Evolutionary conservation across 176 grass and related monocot species (phyloP).

Genomic region (Carex cristatella): DNA sequence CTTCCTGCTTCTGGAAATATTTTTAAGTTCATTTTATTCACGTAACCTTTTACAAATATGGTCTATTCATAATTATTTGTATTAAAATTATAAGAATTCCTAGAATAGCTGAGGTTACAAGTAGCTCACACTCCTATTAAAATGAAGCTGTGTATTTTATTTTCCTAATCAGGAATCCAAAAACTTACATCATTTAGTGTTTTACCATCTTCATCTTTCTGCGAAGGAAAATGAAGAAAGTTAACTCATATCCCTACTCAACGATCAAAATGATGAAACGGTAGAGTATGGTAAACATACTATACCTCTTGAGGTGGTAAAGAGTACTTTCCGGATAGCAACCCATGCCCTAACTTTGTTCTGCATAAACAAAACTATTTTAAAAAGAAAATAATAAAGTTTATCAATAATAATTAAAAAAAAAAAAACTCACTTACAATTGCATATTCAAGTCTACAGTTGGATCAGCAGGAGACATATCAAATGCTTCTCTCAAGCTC

Average conservation of each 20-base stretch:
- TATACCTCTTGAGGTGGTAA: constrained; percentile 55
- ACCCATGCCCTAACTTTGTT: constrained; percentile 82
- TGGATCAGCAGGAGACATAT: constrained; percentile 62
- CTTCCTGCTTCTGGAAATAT: constrained; percentile 62
- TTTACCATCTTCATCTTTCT: constrained; percentile 36
- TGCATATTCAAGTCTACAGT: constrained; percentile 90
- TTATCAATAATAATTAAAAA: constrained; percentile 10
- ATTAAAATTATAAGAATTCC: constrained; percentile 2
- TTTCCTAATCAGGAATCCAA: constrained; percentile 3
- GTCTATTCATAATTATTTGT: background rate
- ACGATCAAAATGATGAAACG: background rate
- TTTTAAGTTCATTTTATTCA: background rate
- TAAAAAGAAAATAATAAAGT: background rate
- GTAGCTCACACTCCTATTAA: background rate
- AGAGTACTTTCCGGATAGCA: constrained; percentile 93
- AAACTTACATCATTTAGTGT: constrained; percentile 35
- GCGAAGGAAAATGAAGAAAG: constrained; percentile 10
- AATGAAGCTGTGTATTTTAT: background rate
- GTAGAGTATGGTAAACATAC: background rate
- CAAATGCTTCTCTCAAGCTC: constrained; percentile 83
- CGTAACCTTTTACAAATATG: background rate
- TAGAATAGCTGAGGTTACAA: background rate
- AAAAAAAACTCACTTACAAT: constrained; percentile 59
- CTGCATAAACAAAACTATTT: constrained; percentile 32
- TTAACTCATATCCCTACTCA: background rate